phyloP scores from a whole-genome alignment of 768 basidiomycete genomes.

The Chalciporus piperatus region DNA sequence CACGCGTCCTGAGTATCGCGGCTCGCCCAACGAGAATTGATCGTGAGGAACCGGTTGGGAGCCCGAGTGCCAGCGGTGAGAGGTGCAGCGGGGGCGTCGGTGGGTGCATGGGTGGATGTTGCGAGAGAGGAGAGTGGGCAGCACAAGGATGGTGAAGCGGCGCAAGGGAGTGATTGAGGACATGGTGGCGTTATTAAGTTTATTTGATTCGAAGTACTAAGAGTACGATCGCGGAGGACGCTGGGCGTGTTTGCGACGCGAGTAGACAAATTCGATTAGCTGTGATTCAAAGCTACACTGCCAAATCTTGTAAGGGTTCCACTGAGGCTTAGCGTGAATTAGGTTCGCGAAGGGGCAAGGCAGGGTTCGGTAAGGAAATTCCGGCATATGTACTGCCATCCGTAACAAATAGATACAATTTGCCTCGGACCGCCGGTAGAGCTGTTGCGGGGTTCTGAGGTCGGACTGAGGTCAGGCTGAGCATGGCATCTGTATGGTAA shows the following conservation, averaged over 20 bases:
- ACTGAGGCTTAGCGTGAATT: no score
- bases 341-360: no score
- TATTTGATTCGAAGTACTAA: conserved; percentile 63
- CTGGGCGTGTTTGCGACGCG: conserved; percentile 70
- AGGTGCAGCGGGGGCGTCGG: conserved; percentile 65
- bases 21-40: conserved; percentile 71
- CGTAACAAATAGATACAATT: no score
- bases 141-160: conserved; percentile 33
- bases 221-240: conserved; percentile 67
- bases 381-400: no score
- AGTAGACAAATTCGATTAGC: conserved; percentile 59
- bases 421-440: no score
- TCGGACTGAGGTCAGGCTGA: no score
- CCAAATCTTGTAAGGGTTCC: no score
- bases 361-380: no score
- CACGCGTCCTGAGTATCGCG: conserved; percentile 59
- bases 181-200: conserved; percentile 46
- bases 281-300: conserved; percentile 73
- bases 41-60: conserved; percentile 79
- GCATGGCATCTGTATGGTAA: no score
- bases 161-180: conserved; percentile 31
- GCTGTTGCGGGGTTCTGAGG: no score
- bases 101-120: conserved; percentile 74
- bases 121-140: conserved; percentile 34
- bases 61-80: conserved; percentile 79